These are phyloP conservation scores for Pisolithus marmoratus DNA, from an alignment of 768 basidiomycete species.

Conservation along the genomic window DNA sequence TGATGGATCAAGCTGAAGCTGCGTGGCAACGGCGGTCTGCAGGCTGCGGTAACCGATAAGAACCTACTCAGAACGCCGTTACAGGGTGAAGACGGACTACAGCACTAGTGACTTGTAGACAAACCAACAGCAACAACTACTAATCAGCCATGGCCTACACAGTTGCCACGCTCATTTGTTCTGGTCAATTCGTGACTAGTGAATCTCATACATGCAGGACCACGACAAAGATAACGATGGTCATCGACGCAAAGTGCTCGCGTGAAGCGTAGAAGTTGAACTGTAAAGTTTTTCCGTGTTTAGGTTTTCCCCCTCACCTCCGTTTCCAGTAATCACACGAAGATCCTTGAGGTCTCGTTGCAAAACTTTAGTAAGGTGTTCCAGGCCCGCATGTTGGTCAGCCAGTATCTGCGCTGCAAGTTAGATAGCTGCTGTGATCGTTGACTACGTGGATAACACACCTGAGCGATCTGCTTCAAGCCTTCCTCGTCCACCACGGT, in stretches of 20 bases:
- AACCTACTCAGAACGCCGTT: not conserved
- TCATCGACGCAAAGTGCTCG: slow-evolving; percentile 20
- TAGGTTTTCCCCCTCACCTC: slow-evolving; percentile 30
- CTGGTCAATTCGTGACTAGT: not conserved
- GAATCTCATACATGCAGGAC: not conserved
- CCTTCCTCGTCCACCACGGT: slow-evolving; percentile 86
- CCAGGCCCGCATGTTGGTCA: slow-evolving; percentile 76
- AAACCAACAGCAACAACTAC: not conserved
- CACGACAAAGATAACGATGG: not conserved
- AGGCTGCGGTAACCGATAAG: not conserved
- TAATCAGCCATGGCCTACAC: not conserved
- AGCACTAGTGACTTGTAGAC: too few relatives aligned
- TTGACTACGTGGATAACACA: slow-evolving; percentile 23
- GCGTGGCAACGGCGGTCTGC: not conserved
- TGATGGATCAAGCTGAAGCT: not conserved
- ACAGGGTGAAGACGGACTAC: not conserved
- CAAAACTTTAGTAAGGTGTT: slow-evolving; percentile 73
- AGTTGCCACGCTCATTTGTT: slow-evolving; percentile 15
- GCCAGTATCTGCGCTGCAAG: slow-evolving; percentile 50
- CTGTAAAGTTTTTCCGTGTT: slow-evolving; percentile 13
- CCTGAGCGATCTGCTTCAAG: slow-evolving; percentile 68
- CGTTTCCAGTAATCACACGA: slow-evolving; percentile 52
- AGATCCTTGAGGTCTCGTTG: slow-evolving; percentile 61
- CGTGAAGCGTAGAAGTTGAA: slow-evolving; percentile 22
- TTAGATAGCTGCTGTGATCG: slow-evolving; percentile 5